Conservation (phyloP, 352 stramenopile species). For the Chrysophaeum taylorii region DNA sequence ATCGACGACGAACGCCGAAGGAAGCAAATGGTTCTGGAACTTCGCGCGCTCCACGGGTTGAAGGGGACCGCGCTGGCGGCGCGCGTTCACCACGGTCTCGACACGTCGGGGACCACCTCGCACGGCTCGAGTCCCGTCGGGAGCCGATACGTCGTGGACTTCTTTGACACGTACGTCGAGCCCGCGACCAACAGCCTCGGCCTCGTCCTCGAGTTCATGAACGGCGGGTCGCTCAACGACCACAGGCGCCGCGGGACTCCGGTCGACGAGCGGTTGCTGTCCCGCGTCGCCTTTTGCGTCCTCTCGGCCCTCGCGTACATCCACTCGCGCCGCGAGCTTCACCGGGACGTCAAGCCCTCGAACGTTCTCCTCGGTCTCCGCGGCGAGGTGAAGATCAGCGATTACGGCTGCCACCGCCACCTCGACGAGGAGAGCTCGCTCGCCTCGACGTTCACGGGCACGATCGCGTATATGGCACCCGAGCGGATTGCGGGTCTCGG, state of each 20-base stretch:
- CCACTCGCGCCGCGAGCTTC: background rate
- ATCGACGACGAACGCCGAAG: slow-evolving; percentile 64
- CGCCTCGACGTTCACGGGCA: slow-evolving; percentile 81
- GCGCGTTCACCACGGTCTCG: background rate
- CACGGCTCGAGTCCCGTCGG: slow-evolving; percentile 30
- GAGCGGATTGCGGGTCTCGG: slow-evolving; percentile 74
- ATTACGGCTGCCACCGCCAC: slow-evolving; percentile 40
- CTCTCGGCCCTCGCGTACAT: slow-evolving; percentile 73
- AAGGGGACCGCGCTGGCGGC: background rate
- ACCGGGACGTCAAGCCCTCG: slow-evolving; percentile 49
- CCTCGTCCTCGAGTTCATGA: slow-evolving; percentile 82
- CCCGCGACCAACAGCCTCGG: slow-evolving; percentile 56
- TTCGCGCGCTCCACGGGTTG: slow-evolving; percentile 58
- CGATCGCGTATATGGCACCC: slow-evolving; percentile 85
- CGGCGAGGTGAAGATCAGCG: slow-evolving; percentile 65
- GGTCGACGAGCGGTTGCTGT: slow-evolving; percentile 58
- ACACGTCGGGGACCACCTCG: background rate
- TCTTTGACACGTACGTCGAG: slow-evolving; percentile 71
- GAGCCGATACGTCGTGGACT: slow-evolving; percentile 55
- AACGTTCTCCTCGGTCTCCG: slow-evolving; percentile 81
- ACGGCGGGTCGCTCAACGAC: slow-evolving; percentile 70
- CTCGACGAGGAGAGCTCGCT: slow-evolving; percentile 21
- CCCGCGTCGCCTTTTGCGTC: slow-evolving; percentile 50
- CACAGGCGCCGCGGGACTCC: slow-evolving; percentile 63
- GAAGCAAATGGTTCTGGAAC: slow-evolving; percentile 66